Base-by-base conservation (phyloP, 345 rosid genomes). In the Gossypium ekmanianum region DNA sequence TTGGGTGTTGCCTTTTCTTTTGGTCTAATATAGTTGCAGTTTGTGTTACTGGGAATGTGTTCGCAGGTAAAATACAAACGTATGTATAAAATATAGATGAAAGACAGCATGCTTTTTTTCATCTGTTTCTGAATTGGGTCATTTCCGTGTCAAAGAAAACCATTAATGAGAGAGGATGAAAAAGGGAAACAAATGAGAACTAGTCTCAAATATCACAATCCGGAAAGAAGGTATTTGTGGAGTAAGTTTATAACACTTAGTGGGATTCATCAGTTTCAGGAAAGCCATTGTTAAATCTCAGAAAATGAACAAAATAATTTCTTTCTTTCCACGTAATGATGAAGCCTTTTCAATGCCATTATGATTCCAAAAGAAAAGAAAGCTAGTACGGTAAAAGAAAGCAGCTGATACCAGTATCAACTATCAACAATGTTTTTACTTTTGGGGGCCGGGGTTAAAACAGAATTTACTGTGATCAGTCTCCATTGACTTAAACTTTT, bases 301-400 rank as follows among this genome's bases (percentile, higher is more conserved):
- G 64, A 80, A 78, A 79, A 69, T 62, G 77, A 58, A 68, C 59
- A 44, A 59, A 61, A 68, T 22, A 24, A 50, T 65, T 77, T 74
- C 18, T 18, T 78, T 26, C 82, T 76, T 84, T 83, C 80, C 81
- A 77, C 83, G 75, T 67, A 77, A 84, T 83, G 79, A 84, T 84
- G 80, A 24, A 24, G 62, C 78, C 87, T 84, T 84, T 89, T 80
- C 77, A 68, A 83, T 76, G 87, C 61, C 72, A 83, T 84, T 79
- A 87, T 83, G 84, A 77, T 80, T 80, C 68, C 24, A 70, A 76
- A 81, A 83, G 79, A 81, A 24, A 24, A 63, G 27, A 76, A 77
- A 63, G 73, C 71, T 61, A 54, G 66, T 22, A 76, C 63, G 73
- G 54, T 76, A 24, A 70, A 75, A 18, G 8, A 7, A n/a, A n/a